A percentile compares a stretch with the other conserved stretches of the same genome.
These are phyloP conservation scores for Paulownia fortunei DNA, from an alignment of 257 asterid species.

Conservation along the genomic window DNA sequence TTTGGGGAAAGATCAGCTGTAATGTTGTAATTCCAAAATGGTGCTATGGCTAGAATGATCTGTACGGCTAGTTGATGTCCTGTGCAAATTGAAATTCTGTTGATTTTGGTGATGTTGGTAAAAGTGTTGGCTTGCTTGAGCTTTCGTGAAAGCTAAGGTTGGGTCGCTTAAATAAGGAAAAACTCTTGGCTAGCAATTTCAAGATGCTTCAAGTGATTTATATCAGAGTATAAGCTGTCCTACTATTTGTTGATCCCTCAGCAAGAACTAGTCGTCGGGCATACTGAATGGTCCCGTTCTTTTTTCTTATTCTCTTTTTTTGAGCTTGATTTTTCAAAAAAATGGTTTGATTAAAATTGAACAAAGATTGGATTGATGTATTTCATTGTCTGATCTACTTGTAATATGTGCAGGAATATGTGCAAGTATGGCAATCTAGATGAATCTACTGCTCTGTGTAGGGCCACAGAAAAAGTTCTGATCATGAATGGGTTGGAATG, in stretches of 20 bases:
- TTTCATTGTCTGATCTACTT: conserved; percentile 25
- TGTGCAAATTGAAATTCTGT: background rate
- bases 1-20: background rate
- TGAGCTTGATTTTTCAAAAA: background rate
- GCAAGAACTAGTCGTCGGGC: background rate
- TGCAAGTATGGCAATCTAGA: conserved; percentile 53
- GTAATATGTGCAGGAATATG: conserved; percentile 64
- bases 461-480: conserved; percentile 68
- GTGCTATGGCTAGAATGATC: too few relatives aligned
- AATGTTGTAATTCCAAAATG: too few relatives aligned
- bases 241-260: background rate
- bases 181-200: background rate
- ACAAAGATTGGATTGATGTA: background rate
- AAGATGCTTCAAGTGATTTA: background rate
- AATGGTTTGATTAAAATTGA: background rate
- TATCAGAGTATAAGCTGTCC: background rate
- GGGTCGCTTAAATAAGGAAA: background rate
- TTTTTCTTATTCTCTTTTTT: conserved; percentile 22
- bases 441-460: conserved; percentile 59
- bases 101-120: background rate
- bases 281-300: conserved; percentile 27
- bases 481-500: conserved; percentile 90
- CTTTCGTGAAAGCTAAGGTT: background rate
- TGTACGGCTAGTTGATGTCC: background rate
- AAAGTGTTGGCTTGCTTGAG: background rate